These are phyloP conservation scores for Tetraselmis chui DNA, from an alignment of 139 green algal species.

Conservation along the genomic window DNA sequence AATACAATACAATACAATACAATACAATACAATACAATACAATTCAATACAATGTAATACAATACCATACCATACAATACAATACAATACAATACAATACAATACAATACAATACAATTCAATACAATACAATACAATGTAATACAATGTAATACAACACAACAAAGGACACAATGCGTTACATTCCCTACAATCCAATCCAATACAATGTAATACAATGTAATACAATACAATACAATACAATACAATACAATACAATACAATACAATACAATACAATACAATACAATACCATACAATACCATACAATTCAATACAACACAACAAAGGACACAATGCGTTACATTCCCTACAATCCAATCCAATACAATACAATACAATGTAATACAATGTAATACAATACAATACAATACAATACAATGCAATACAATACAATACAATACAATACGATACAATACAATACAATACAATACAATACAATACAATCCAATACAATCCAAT, in stretches of 20 bases:
- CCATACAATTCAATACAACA: background rate
- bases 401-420: conserved; percentile 2
- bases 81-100: no score
- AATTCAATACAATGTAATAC: no score
- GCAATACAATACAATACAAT: conserved; percentile 1
- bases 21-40: no score
- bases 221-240: background rate
- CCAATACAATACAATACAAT: background rate
- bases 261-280: background rate
- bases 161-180: no score
- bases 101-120: no score
- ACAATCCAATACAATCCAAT: background rate
- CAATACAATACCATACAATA: background rate
- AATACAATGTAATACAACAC: no score
- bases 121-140: no score
- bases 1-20: conserved; percentile 1
- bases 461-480: conserved; percentile 1
- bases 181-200: no score
- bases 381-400: background rate
- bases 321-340: no score
- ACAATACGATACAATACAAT: conserved; percentile 1
- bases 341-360: background rate
- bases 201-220: no score
- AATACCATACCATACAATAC: no score
- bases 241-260: background rate